Conservation (phyloP, 164 flowering plant genomes). For the Pachysandra terminalis region DNA sequence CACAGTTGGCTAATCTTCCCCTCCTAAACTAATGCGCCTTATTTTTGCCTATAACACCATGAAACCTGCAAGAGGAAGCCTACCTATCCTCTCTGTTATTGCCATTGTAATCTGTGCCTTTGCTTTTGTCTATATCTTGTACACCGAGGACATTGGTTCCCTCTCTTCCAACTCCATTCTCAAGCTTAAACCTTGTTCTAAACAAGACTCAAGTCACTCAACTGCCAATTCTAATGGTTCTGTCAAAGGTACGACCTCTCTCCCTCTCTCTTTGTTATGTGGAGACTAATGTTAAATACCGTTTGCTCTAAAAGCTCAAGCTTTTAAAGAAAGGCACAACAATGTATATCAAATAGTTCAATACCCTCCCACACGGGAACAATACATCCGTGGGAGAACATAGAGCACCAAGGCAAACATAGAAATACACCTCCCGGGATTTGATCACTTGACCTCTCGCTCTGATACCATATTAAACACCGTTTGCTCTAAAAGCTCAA, state of each 20-base stretch:
- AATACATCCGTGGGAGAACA: too few species aligned
- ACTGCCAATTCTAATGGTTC: slow-evolving; percentile 12
- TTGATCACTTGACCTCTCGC: too few species aligned
- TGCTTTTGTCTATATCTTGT: slow-evolving; percentile 49
- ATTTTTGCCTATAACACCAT: slow-evolving; percentile 15
- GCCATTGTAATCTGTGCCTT: slow-evolving; percentile 37
- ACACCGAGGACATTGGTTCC: slow-evolving; percentile 48
- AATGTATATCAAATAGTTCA: too few species aligned
- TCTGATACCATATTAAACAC: too few species aligned
- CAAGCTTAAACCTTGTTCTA: slow-evolving; percentile 46
- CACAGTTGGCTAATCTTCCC: not conserved
- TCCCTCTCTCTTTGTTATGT: not conserved
- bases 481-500: too few species aligned
- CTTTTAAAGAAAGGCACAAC: too few species aligned
- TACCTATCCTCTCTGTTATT: slow-evolving; percentile 51
- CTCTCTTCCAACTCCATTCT: slow-evolving; percentile 43
- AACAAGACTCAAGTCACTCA: slow-evolving; percentile 11
- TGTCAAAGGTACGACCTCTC: slow-evolving; percentile 13
- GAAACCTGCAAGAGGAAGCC: slow-evolving; percentile 42
- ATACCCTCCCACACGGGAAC: too few species aligned
- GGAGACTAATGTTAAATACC: too few species aligned
- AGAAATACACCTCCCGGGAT: too few species aligned
- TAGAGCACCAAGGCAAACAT: too few species aligned
- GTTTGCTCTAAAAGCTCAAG: too few species aligned
- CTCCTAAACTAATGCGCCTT: slow-evolving; percentile 1